These are phyloP conservation scores for Bruguiera parviflora DNA, from an alignment of 345 rosid genomes.

Conservation along the genomic window DNA sequence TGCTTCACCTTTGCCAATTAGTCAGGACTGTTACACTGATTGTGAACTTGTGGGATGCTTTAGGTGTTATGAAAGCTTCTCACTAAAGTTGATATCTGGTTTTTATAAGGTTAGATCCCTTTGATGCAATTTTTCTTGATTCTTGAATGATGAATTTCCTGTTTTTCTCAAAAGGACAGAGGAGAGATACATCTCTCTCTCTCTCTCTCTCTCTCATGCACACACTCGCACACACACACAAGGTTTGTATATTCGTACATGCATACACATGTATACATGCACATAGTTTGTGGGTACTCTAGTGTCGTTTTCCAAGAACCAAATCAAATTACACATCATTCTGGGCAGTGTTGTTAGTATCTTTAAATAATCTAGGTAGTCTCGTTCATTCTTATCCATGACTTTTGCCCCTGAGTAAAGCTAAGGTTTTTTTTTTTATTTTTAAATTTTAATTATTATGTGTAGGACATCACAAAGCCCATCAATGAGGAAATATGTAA, in stretches of 20 bases:
- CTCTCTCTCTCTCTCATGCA: no score
- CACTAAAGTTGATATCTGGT: constrained; percentile 89
- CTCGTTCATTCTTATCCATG: no score
- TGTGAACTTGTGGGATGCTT: constrained; percentile 23
- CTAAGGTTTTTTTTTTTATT: neutral
- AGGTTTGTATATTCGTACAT: no score
- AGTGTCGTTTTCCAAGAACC: no score
- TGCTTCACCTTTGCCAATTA: constrained; percentile 9
- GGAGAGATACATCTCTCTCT: neutral
- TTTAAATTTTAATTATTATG: constrained; percentile 2
- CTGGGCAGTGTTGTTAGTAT: no score
- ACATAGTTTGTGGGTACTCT: no score
- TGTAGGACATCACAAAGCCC: constrained; percentile 84
- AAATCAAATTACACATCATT: no score
- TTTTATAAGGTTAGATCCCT: constrained; percentile 71
- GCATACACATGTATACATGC: no score
- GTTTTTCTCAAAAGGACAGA: neutral
- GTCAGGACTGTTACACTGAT: neutral
- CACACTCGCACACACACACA: no score
- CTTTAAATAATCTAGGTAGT: no score
- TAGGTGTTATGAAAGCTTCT: constrained; percentile 91
- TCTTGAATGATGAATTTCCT: neutral
- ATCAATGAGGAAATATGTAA: constrained; percentile 71
- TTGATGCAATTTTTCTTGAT: constrained; percentile 1
- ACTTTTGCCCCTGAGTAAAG: neutral